Conservation (phyloP, 257 asterid species). For the Knoxia roxburghii region DNA sequence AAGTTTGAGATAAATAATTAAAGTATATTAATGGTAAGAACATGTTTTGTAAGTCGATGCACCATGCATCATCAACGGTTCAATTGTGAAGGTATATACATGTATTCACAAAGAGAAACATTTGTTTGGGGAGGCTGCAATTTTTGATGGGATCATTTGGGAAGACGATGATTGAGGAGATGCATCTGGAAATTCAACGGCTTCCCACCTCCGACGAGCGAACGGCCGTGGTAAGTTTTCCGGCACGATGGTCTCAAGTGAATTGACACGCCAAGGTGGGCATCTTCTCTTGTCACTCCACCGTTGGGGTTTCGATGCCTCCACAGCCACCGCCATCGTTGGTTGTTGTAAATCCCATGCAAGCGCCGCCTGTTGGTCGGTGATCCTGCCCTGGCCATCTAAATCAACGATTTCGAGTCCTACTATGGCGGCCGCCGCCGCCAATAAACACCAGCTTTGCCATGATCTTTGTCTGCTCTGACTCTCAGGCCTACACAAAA, state of each 20-base stretch:
- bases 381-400: slow-evolving; percentile 6
- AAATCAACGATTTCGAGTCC: slow-evolving; percentile 36
- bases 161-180: slow-evolving; percentile 30
- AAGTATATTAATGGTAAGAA: too few relatives aligned
- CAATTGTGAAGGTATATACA: too few relatives aligned
- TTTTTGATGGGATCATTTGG: slow-evolving; percentile 2
- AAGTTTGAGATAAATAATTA: too few relatives aligned
- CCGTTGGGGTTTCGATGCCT: slow-evolving; percentile 6
- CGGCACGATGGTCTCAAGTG: slow-evolving; percentile 72
- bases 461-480: slow-evolving; percentile 30
- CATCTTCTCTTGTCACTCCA: slow-evolving; percentile 70
- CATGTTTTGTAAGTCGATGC: too few relatives aligned
- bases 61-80: too few relatives aligned
- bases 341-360: slow-evolving; percentile 28
- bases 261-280: slow-evolving; percentile 59
- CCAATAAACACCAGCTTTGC: slow-evolving; percentile 29
- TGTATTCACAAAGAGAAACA: slow-evolving; percentile 26
- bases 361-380: slow-evolving; percentile 16
- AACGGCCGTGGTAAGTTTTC: slow-evolving; percentile 73
- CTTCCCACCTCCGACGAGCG: slow-evolving; percentile 49
- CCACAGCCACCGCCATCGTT: background rate
- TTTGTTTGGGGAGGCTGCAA: background rate
- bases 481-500: slow-evolving; percentile 22
- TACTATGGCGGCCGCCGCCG: slow-evolving; percentile 37
- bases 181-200: slow-evolving; percentile 21